Evolutionary conservation across 306 rosid species (phyloP).

Genomic region (Gleditsia sinensis): DNA sequence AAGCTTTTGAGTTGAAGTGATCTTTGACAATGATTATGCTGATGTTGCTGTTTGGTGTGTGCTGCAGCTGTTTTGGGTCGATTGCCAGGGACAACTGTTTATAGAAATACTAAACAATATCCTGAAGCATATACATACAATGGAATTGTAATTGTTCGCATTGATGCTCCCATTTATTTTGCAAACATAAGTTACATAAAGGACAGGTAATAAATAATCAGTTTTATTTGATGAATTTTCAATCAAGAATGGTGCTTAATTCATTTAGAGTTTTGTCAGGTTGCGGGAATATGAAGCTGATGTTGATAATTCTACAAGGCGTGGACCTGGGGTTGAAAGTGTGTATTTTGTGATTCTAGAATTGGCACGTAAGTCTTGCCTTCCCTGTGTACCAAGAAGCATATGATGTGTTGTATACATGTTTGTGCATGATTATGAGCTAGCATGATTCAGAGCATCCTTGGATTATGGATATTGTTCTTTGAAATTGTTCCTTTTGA

Average conservation of each 20-base stretch:
- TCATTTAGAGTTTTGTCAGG: constrained; percentile 52
- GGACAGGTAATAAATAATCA: constrained; percentile 69
- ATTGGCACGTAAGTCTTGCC: constrained; percentile 89
- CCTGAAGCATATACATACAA: constrained; percentile 95
- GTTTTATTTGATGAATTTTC: constrained; percentile 26
- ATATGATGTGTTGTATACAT: background rate
- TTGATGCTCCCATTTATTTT: constrained; percentile 95
- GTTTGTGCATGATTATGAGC: constrained; percentile 13
- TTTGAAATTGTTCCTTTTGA: background rate
- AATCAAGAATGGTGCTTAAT: constrained; percentile 19
- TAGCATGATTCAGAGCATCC: constrained; percentile 19
- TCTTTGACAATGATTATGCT: no score
- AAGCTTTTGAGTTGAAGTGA: no score
- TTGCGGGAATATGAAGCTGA: constrained; percentile 87
- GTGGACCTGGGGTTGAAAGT: constrained; percentile 94
- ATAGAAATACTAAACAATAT: constrained; percentile 84
- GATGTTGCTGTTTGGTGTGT: constrained; percentile 34
- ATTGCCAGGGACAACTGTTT: constrained; percentile 96
- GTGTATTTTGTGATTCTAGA: constrained; percentile 84
- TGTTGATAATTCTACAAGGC: constrained; percentile 63
- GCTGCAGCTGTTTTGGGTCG: constrained; percentile 97
- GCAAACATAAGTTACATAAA: constrained; percentile 88
- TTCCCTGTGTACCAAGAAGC: constrained; percentile 16
- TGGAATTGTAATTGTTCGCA: constrained; percentile 92
- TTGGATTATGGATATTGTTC: constrained; percentile 1